These are phyloP conservation scores for Curvularia sp. DNA, from an alignment of 2,329 filamentous ascomycete genomes.

Conservation along the genomic window DNA sequence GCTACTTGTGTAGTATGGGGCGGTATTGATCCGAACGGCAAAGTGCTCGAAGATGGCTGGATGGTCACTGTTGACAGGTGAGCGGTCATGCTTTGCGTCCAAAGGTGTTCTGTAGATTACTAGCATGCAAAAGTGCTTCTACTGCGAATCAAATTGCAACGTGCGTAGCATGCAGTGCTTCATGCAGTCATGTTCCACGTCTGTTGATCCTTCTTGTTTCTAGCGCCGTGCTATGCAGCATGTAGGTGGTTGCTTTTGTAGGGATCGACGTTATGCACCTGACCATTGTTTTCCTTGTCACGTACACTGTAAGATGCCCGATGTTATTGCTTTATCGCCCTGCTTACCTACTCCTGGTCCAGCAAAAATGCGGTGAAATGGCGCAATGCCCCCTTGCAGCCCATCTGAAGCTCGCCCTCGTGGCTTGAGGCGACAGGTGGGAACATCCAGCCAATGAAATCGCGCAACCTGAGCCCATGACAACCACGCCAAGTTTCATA, in stretches of 20 bases:
- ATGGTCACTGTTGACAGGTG: slow-evolving; percentile 52
- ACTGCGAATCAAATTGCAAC: slow-evolving; percentile 5
- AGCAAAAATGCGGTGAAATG: not conserved
- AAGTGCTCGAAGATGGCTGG: slow-evolving; percentile 51
- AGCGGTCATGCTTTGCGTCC: slow-evolving; percentile 3
- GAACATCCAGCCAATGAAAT: slow-evolving; percentile 2
- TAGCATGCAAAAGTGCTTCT: not conserved
- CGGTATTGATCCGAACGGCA: slow-evolving; percentile 55
- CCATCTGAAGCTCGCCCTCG: not conserved
- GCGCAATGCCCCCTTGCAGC: not conserved
- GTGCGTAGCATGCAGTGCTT: slow-evolving; percentile 1
- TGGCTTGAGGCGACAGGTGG: not conserved
- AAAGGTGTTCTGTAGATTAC: not conserved
- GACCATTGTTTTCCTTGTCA: not conserved
- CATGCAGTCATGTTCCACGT: not conserved
- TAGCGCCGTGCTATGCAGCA: not conserved
- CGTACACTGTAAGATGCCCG: not conserved
- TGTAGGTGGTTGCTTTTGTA: not conserved
- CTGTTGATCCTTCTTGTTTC: not conserved
- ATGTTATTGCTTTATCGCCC: not conserved
- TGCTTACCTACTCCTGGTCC: not conserved
- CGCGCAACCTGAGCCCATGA: not conserved
- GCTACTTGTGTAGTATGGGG: slow-evolving; percentile 62
- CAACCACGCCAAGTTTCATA: slow-evolving; percentile 11
- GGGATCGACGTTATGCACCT: slow-evolving; percentile 2